phyloP scores from a whole-genome alignment of 768 basidiomycete species.

The Boletus fagicola region DNA sequence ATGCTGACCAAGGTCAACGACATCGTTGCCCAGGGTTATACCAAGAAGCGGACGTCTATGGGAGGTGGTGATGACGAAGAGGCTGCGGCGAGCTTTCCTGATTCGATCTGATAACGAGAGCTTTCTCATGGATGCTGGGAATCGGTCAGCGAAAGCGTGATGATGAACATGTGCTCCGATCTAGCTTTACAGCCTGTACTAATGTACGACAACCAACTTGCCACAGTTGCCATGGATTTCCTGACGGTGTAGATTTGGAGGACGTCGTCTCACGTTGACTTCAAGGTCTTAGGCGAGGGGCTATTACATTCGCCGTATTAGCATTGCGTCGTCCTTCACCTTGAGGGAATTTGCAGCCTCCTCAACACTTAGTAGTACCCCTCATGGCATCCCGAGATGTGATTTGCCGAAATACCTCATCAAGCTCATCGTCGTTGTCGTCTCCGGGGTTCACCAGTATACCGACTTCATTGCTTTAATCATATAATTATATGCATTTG shows the following conservation, averaged over 20 bases:
- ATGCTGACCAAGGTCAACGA: constrained; percentile 36
- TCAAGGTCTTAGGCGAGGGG: too few species aligned
- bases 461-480: too few species aligned
- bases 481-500: too few species aligned
- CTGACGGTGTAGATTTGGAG: not conserved
- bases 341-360: too few species aligned
- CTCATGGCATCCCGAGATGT: too few species aligned
- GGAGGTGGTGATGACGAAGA: not conserved
- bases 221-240: not conserved
- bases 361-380: too few species aligned
- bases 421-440: too few species aligned
- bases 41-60: constrained; percentile 12
- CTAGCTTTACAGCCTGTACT: not conserved
- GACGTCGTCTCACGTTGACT: not conserved
- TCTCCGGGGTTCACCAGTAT: too few species aligned
- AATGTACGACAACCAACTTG: not conserved
- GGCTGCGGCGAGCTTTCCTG: not conserved
- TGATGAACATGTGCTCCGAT: not conserved
- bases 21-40: constrained; percentile 39
- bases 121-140: not conserved
- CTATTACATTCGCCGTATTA: too few species aligned
- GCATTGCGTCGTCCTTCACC: too few species aligned
- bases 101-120: not conserved
- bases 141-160: not conserved
- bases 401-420: too few species aligned